Percentiles rank a stretch among this genome's conserved stretches.
These are phyloP conservation scores for Yamadazyma scolyti DNA, from an alignment of 805 yeast species.

Conservation along the genomic window DNA sequence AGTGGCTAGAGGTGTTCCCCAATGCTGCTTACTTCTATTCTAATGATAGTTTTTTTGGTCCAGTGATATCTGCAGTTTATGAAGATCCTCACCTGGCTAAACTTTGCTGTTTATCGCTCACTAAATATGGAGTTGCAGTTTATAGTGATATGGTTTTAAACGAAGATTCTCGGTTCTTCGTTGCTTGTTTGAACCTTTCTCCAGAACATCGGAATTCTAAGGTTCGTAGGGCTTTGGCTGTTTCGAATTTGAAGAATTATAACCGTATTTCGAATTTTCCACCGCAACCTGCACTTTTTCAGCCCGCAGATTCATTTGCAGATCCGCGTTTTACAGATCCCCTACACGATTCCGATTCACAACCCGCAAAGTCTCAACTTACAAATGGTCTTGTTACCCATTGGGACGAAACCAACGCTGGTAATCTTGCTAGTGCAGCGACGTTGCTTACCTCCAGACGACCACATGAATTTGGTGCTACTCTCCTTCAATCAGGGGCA, in stretches of 20 bases:
- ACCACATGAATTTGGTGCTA: slow-evolving; percentile 57
- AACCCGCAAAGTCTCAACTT: too few species aligned
- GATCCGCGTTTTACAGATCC: too few species aligned
- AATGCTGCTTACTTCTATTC: slow-evolving; percentile 54
- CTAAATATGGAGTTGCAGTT: slow-evolving; percentile 64
- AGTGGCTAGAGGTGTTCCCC: slow-evolving; percentile 42
- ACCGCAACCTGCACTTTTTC: slow-evolving; percentile 23
- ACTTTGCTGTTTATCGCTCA: slow-evolving; percentile 53
- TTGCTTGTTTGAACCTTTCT: slow-evolving; percentile 69
- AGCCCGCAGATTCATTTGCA: too few species aligned
- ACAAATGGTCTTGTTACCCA: too few species aligned
- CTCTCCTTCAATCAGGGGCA: slow-evolving; percentile 55
- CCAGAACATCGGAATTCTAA: slow-evolving; percentile 48
- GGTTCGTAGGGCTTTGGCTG: slow-evolving; percentile 73
- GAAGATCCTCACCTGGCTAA: slow-evolving; percentile 43
- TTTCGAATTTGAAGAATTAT: slow-evolving; percentile 64
- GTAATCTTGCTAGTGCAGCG: slow-evolving; percentile 70
- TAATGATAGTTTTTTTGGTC: slow-evolving; percentile 50
- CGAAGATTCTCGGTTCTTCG: slow-evolving; percentile 64
- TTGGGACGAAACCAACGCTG: slow-evolving; percentile 85
- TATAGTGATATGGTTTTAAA: slow-evolving; percentile 57
- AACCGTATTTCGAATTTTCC: slow-evolving; percentile 52
- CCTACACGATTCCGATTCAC: neutral
- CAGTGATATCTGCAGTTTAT: slow-evolving; percentile 47
- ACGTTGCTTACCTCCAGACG: slow-evolving; percentile 45